Conservation (phyloP, 2,329 filamentous ascomycete genomes). For the Penicillium glabrum region DNA sequence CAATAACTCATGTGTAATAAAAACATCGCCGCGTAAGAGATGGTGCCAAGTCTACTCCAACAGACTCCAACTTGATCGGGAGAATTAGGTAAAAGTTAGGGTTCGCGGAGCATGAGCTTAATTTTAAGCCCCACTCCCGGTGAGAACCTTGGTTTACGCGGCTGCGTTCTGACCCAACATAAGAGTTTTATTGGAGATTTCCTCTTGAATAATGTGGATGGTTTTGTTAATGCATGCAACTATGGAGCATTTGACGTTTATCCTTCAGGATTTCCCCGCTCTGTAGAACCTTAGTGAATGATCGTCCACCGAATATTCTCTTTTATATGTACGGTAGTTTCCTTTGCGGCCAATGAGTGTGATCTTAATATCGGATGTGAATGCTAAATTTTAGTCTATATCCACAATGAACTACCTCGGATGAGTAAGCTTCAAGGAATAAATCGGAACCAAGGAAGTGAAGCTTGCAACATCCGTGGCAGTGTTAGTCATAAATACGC, state of each 20-base stretch:
- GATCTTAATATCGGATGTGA: not conserved
- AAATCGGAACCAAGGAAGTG: not conserved
- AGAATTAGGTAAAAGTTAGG: conserved; percentile 24
- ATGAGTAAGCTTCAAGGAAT: not conserved
- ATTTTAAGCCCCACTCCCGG: conserved; percentile 18
- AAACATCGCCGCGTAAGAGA: conserved; percentile 7
- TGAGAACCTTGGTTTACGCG: not conserved
- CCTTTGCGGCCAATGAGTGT: not conserved
- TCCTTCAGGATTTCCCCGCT: not conserved
- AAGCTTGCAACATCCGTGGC: not conserved
- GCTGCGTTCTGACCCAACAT: not conserved
- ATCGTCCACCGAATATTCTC: not conserved
- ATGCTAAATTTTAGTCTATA: not conserved
- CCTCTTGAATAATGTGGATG: not conserved
- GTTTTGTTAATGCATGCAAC: not conserved
- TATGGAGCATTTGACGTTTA: not conserved
- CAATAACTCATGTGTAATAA: conserved; percentile 5
- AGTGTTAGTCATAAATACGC: not conserved
- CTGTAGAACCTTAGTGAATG: not conserved
- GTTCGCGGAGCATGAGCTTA: conserved; percentile 17
- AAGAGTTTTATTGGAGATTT: not conserved
- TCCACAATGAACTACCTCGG: not conserved
- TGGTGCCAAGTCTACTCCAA: conserved; percentile 12
- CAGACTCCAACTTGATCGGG: conserved; percentile 17
- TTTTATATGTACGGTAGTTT: not conserved